Conservation (phyloP, 257 asterid species). For the Nicotiana paniculata region DNA sequence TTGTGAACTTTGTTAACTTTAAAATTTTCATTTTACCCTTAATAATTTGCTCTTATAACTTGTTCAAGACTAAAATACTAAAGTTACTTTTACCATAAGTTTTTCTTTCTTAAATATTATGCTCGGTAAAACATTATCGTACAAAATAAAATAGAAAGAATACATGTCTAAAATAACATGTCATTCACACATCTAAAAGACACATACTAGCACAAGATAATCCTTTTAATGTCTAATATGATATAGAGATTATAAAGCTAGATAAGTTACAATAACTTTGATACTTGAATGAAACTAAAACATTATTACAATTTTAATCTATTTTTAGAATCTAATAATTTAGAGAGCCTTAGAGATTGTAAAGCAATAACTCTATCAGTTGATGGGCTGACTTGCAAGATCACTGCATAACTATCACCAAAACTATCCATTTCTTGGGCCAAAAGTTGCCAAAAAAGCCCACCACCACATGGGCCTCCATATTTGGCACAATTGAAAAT, state of each 20-base stretch:
- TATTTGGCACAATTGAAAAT: slow-evolving; percentile 8
- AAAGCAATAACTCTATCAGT: slow-evolving; percentile 16
- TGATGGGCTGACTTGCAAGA: slow-evolving; percentile 15
- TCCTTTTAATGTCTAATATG: no score
- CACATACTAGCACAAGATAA: no score
- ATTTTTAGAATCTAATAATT: neutral
- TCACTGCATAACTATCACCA: slow-evolving; percentile 23
- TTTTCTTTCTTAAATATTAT: no score
- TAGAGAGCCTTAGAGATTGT: slow-evolving; percentile 20
- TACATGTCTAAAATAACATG: no score
- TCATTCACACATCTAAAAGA: no score
- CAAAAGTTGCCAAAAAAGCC: slow-evolving; percentile 22
- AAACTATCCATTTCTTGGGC: slow-evolving; percentile 18
- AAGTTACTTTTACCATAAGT: no score
- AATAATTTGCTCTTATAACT: no score
- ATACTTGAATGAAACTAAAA: neutral
- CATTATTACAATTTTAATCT: neutral
- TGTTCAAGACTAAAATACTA: no score
- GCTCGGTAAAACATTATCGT: no score
- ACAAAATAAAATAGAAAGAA: no score
- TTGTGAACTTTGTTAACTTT: no score
- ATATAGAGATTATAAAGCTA: neutral
- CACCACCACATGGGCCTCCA: slow-evolving; percentile 12
- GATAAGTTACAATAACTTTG: neutral
- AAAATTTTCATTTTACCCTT: no score